Base-by-base conservation (phyloP, 1,284 basidiomycete genomes). In the Rhodotorula sp. region DNA sequence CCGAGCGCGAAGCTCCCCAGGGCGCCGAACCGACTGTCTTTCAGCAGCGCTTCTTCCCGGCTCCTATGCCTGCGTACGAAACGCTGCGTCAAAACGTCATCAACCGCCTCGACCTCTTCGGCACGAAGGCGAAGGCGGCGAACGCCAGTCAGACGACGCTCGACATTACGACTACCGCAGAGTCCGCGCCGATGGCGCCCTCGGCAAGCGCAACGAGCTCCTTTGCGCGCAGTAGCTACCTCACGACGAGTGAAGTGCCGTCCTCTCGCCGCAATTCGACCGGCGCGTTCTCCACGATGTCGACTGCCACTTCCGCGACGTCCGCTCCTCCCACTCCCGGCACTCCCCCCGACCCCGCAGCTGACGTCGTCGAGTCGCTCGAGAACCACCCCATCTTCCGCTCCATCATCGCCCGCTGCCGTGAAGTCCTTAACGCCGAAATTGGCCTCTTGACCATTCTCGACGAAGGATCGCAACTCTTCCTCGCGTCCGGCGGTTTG, bases 391-490 rank as follows among this genome's bases (percentile, higher is more conserved):
- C 70, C 57, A 68, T 68, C 28, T 77, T 79, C 69, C 65, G 72
- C 16, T 68, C 68, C 28, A 76, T 79, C 62, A 76, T 79, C 48
- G 64, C 63, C 1, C 64, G 73, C 44, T 70, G 70, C 31, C 70
- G 74, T 34, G 73, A 74, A 52, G 53, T 74, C 16, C 77, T 79
- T 63, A 68, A 67, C 37, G 64, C 75, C 5, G 53, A 64, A 11
- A 64, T 76, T 24, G 71, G 70, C 5, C 71, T 77, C 64, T 26
- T 79, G 55, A 77, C 76, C 4, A 68, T 78, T 28, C 69, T 78
- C 37, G 75, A 77, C 62, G 76, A 76, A 34, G 74, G 78, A 20
- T 64, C 68, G 30, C 77, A 78, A 62, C 65, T 77, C 37, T 77
- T 78, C 71, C 69, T 78, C 34, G 77, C 77, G 6, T 68, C 70